Conservation (phyloP, 1,284 basidiomycete species). For the Ceratobasidium sp. region DNA sequence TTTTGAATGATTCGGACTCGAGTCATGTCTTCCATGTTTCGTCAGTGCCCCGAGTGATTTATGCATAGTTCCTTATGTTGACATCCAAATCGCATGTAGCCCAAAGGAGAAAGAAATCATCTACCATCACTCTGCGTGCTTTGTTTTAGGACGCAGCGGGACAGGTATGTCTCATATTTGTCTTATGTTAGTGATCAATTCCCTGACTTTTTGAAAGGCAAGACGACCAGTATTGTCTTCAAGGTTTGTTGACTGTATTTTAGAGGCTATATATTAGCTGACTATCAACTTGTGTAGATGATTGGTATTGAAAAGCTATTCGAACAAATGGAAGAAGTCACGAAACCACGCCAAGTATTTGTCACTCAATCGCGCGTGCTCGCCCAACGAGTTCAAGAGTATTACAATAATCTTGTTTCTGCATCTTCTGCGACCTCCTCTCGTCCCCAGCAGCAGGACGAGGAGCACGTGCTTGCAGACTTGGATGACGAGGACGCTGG, state of each 20-base stretch:
- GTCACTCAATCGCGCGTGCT: conserved; percentile 77
- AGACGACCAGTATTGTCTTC: conserved; percentile 51
- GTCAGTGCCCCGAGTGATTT: conserved; percentile 57
- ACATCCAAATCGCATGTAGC: conserved; percentile 56
- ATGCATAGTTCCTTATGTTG: conserved; percentile 43
- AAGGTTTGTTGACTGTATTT: conserved; percentile 37
- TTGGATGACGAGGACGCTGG: conserved; percentile 36
- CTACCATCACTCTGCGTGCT: conserved; percentile 71
- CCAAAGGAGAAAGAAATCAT: conserved; percentile 72
- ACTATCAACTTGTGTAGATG: conserved; percentile 61
- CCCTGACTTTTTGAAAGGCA: conserved; percentile 28
- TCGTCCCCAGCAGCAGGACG: background rate
- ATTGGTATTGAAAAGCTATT: conserved; percentile 66
- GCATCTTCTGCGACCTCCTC: background rate
- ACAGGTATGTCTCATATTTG: conserved; percentile 61
- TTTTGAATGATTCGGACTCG: conserved; percentile 64
- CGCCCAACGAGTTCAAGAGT: conserved; percentile 75
- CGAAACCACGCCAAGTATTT: conserved; percentile 74
- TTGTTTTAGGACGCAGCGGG: conserved; percentile 78
- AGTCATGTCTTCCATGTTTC: conserved; percentile 69
- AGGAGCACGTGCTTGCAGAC: conserved; percentile 33
- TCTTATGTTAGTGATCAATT: background rate
- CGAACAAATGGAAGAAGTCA: conserved; percentile 49
- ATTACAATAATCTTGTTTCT: conserved; percentile 59
- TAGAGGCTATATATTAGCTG: conserved; percentile 52